Conservation (phyloP, 805 yeast species). For the Teunomyces pallodes region DNA sequence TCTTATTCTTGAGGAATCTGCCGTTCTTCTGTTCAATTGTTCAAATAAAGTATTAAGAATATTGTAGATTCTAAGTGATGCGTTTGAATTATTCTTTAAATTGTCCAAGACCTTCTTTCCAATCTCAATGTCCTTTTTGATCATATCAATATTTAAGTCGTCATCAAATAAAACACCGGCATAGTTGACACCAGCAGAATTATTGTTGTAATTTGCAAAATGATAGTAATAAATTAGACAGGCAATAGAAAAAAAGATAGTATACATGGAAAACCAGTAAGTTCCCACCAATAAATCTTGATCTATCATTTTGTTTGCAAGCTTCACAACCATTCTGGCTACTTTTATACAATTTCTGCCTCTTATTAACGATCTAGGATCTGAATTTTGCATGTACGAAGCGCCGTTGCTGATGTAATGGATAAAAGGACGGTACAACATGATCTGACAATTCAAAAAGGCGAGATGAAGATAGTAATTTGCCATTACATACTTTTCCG, state of each 20-base stretch:
- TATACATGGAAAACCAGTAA: conserved; percentile 89
- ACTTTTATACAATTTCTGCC: conserved; percentile 83
- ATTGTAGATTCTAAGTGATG: conserved; percentile 78
- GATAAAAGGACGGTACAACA: conserved; percentile 83
- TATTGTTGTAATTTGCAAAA: conserved; percentile 36
- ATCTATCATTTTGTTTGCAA: conserved; percentile 77
- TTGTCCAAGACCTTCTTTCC: conserved; percentile 73
- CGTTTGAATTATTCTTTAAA: conserved; percentile 69
- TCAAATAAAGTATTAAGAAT: conserved; percentile 78
- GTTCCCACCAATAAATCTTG: conserved; percentile 74
- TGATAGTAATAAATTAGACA: conserved; percentile 80
- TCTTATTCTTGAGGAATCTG: conserved; percentile 33
- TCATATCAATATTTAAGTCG: conserved; percentile 50
- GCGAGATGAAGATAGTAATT: conserved; percentile 71
- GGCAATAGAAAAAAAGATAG: conserved; percentile 85
- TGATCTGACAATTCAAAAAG: conserved; percentile 73
- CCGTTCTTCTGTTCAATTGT: conserved; percentile 71
- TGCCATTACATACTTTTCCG: conserved; percentile 65
- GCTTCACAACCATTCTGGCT: conserved; percentile 75
- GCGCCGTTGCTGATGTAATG: conserved; percentile 68
- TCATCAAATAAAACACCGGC: conserved; percentile 47
- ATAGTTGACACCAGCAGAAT: conserved; percentile 33
- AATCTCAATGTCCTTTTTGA: conserved; percentile 70
- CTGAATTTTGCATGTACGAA: conserved; percentile 28
- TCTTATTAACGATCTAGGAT: conserved; percentile 63